Base-by-base conservation (phyloP, 192 early-diverging fungal species). In the Linnemannia schmuckeri region DNA sequence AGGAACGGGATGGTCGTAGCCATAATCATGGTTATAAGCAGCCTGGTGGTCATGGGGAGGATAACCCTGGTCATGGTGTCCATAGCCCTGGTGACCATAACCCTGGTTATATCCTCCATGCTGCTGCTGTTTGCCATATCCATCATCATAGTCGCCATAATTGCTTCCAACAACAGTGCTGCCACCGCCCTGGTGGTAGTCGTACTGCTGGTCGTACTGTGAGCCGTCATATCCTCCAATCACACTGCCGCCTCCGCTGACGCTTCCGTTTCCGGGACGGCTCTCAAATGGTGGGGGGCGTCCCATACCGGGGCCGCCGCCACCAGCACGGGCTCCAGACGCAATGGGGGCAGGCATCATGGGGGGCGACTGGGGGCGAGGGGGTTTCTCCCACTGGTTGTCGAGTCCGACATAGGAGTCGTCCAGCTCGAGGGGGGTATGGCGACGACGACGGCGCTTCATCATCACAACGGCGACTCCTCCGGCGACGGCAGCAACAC, bases 361-460 rank as follows among this genome's bases (percentile, higher is more conserved):
- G 12, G 81, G 55, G 15, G 82, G 82, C 6, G 82, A 54, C 24
- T 75, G 70, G 13, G 75, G 47, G 22, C 79, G 85, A 9, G 71
- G 54, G 8, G 79, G 79, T 40, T 87, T 87, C 54, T 87, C 85
- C 85, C 85, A 81, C 15, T 77, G 70, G 55, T 87, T 72, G n/a
- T 87, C 79, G 24, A 81, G 27, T 49, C 76, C 76, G 44, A 81
- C 79, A 63, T 81, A 87, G 37, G 70, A 55, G 2, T 63, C 85
- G n/a, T 77, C 79, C 71, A 87, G 54, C 0, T 81, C 79, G 47
- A 87, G 72, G n/a, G 85, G 85, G 41, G 79, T 75, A 52, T 77
- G 84, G 55, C 84, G 84, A 74, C 75, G 84, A 72, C 84, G 84
- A 55, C 68, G 70, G 46, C 84, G 78, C 44, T 74, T 80, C 75